Evolutionary conservation across 1,284 basidiomycete genomes (phyloP).

Genomic region (Moesziomyces parantarcticus): DNA sequence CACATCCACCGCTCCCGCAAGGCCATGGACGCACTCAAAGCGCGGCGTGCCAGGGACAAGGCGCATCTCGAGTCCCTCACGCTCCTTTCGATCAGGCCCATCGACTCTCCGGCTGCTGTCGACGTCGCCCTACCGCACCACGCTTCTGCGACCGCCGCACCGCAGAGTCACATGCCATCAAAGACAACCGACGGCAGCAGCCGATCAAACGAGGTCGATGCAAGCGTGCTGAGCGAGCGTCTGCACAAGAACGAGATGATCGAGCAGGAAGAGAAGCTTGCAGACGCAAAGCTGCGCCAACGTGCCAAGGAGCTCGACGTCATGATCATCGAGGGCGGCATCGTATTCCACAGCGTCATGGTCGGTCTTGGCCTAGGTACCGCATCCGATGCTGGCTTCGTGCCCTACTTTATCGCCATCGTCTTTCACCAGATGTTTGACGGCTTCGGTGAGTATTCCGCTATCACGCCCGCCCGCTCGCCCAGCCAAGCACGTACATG

Average conservation of each 20-base stretch:
- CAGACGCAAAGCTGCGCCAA: neutral
- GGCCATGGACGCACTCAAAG: slow-evolving; percentile 2
- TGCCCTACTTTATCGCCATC: slow-evolving; percentile 8
- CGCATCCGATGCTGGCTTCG: slow-evolving; percentile 1
- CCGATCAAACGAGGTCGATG: too few species aligned
- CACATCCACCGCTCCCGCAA: slow-evolving; percentile 1
- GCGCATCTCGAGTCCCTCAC: neutral
- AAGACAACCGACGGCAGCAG: too few species aligned
- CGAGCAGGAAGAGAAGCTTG: too few species aligned
- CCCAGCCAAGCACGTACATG: too few species aligned
- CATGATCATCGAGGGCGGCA: slow-evolving; percentile 6
- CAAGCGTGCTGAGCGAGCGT: too few species aligned
- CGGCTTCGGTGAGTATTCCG: slow-evolving; percentile 5
- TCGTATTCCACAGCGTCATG: slow-evolving; percentile 9
- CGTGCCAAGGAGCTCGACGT: slow-evolving; percentile 4
- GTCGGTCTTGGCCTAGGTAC: slow-evolving; percentile 4
- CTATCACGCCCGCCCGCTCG: neutral
- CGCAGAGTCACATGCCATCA: too few species aligned
- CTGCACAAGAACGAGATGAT: too few species aligned
- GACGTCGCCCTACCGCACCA: too few species aligned
- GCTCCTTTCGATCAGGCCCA: too few species aligned
- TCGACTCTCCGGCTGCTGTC: too few species aligned
- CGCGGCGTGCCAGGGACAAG: neutral
- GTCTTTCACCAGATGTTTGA: slow-evolving; percentile 14
- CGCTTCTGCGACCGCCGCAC: too few species aligned